A percentile compares a stretch with the other conserved stretches of the same genome.
These are phyloP conservation scores for Reticulomyxa filosa DNA, from an alignment of 78 protist species.

Conservation along the genomic window DNA sequence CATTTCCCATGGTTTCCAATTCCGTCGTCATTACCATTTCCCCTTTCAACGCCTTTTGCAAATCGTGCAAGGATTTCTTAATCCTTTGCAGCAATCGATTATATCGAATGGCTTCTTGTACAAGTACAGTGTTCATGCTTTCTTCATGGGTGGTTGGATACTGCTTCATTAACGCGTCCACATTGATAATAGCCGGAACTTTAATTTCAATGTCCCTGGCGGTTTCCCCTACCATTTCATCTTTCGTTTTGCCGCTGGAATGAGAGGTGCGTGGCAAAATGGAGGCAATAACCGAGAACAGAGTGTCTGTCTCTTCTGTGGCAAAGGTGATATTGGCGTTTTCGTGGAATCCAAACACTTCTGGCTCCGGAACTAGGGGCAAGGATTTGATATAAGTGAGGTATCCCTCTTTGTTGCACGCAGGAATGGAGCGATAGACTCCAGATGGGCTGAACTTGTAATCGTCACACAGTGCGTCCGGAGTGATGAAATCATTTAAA, in stretches of 20 bases:
- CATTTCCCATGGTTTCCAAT: constrained; percentile 35
- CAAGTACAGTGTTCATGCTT: constrained; percentile 45
- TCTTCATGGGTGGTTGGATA: constrained; percentile 31
- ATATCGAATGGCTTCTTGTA: constrained; percentile 47
- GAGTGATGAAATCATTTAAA: constrained; percentile 13
- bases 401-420: not conserved
- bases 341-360: constrained; percentile 55
- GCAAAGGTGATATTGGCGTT: constrained; percentile 65
- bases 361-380: constrained; percentile 27
- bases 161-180: not conserved
- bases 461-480: constrained; percentile 16
- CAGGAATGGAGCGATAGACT: constrained; percentile 1
- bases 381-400: not conserved
- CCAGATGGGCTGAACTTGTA: constrained; percentile 32
- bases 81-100: constrained; percentile 27
- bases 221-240: not conserved
- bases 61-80: not conserved
- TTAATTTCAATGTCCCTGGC: constrained; percentile 3
- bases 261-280: constrained; percentile 36
- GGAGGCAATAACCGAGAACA: constrained; percentile 17
- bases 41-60: constrained; percentile 41
- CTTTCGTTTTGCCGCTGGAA: constrained; percentile 9
- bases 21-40: constrained; percentile 38
- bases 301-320: constrained; percentile 17
- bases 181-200: constrained; percentile 13